Percentiles rank a stretch among this genome's conserved stretches.
phyloP scores from a whole-genome alignment of 306 rosid genomes.

The Urtica urens region DNA sequence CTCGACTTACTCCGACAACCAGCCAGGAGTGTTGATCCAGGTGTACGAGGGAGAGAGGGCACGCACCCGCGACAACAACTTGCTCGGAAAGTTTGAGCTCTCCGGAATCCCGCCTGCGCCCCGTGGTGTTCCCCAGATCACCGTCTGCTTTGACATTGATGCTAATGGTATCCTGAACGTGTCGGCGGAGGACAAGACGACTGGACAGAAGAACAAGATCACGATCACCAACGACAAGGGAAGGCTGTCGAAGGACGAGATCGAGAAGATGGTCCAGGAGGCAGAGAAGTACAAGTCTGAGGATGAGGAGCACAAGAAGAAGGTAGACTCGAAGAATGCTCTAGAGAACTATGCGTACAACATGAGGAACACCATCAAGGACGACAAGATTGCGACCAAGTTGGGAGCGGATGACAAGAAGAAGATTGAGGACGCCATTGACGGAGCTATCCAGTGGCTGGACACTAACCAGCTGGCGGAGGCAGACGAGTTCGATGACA shows the following conservation, averaged over 20 bases:
- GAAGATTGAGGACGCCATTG: conserved; percentile 15
- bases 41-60: conserved; percentile 16
- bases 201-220: conserved; percentile 1
- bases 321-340: conserved; percentile 5
- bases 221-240: conserved; percentile 13
- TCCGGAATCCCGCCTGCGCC: conserved; percentile 11
- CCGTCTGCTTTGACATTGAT: conserved; percentile 50
- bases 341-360: too few species aligned
- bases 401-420: neutral
- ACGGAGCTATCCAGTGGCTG: conserved; percentile 15
- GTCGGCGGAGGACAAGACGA: conserved; percentile 9
- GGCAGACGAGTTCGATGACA: conserved; percentile 5
- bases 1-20: conserved; percentile 9
- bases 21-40: neutral
- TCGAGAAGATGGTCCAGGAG: conserved; percentile 9
- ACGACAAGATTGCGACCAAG: conserved; percentile 6
- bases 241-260: conserved; percentile 11
- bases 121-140: conserved; percentile 43
- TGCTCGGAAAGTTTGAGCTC: conserved; percentile 12
- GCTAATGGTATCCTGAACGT: conserved; percentile 43
- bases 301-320: conserved; percentile 17
- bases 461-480: conserved; percentile 3
- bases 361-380: conserved; percentile 10
- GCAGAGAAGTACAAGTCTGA: conserved; percentile 11
- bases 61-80: conserved; percentile 1